These are phyloP conservation scores for Ligustrum vulgare DNA, from an alignment of 257 asterid species.

Conservation along the genomic window DNA sequence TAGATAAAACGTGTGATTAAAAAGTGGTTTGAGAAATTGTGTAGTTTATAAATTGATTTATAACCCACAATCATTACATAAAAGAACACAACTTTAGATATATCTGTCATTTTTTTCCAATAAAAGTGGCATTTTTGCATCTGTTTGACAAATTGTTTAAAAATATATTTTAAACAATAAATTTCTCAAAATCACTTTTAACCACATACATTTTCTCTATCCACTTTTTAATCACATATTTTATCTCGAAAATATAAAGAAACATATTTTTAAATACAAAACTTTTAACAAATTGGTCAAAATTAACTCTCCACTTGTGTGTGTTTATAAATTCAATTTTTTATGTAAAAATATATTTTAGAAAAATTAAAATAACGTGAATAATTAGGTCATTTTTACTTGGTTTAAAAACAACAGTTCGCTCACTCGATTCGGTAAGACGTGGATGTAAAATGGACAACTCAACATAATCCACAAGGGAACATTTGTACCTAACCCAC, in stretches of 20 bases:
- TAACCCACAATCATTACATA: too few species aligned
- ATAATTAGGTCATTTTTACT: neutral
- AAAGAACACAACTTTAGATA: too few species aligned
- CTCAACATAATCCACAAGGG: neutral
- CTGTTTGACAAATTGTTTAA: too few species aligned
- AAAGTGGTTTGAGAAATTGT: too few species aligned
- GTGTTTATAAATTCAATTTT: neutral
- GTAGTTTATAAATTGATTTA: too few species aligned
- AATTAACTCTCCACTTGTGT: neutral
- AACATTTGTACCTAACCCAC: neutral
- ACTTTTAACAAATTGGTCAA: neutral
- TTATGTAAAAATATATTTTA: neutral
- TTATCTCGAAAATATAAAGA: too few species aligned
- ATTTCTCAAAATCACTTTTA: too few species aligned
- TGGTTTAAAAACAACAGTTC: neutral
- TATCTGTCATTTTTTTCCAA: neutral
- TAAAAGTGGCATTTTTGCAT: neutral
- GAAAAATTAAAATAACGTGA: neutral
- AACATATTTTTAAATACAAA: too few species aligned
- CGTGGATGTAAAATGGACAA: neutral
- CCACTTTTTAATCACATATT: too few species aligned
- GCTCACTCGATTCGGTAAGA: neutral
- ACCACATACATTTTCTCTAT: too few species aligned
- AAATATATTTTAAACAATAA: too few species aligned
- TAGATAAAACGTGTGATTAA: too few species aligned